Conservation (phyloP, 306 rosid genomes). For the Adenanthera pavonina region DNA sequence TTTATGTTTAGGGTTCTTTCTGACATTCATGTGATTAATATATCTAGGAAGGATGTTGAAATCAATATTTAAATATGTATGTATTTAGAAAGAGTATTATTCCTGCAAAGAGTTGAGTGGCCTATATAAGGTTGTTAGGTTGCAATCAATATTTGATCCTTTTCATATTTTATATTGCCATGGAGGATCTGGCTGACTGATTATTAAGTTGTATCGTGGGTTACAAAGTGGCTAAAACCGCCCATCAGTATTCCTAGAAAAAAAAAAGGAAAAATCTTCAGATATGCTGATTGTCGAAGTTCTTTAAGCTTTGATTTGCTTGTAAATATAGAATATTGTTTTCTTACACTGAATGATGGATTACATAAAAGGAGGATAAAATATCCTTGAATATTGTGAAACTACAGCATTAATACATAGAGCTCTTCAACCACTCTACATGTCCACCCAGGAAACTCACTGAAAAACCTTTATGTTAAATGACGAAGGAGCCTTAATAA, state of each 20-base stretch:
- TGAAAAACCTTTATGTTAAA: background rate
- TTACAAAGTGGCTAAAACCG: background rate
- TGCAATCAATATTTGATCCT: background rate
- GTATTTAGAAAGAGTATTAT: too few relatives aligned
- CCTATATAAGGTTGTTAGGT: background rate
- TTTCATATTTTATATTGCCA: background rate
- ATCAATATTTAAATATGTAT: too few relatives aligned
- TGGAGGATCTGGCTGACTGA: slow-evolving; percentile 9
- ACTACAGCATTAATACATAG: background rate
- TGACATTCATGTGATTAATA: background rate
- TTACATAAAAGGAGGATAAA: background rate
- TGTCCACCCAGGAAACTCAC: background rate
- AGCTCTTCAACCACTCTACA: background rate
- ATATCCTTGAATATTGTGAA: background rate
- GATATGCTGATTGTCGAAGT: background rate
- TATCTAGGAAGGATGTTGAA: background rate
- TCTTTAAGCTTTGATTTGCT: background rate
- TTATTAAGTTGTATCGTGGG: background rate
- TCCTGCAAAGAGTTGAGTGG: background rate
- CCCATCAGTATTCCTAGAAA: background rate
- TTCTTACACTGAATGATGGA: background rate
- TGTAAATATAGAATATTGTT: background rate
- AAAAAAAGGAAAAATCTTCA: background rate
- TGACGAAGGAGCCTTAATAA: background rate
- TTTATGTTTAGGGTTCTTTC: slow-evolving; percentile 4